phyloP scores from a whole-genome alignment of 2,329 filamentous ascomycete genomes.

The Sphaerostilbella broomeana region DNA sequence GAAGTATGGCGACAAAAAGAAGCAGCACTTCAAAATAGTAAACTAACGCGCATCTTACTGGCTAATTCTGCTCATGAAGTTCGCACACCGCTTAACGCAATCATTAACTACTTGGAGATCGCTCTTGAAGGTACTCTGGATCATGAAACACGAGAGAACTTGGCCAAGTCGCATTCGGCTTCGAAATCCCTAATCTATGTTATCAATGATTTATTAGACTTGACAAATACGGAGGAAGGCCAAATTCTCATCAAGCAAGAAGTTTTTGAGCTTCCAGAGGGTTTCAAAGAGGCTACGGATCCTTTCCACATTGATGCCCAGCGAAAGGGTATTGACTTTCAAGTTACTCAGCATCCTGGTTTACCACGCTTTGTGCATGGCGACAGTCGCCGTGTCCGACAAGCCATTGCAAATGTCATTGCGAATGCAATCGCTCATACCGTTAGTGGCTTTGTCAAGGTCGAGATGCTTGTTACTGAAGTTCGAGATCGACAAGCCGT shows the following conservation, averaged over 20 bases:
- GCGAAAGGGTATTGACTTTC: constrained; percentile 67
- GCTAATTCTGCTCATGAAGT: constrained; percentile 91
- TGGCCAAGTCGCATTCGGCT: constrained; percentile 78
- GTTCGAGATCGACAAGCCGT: constrained; percentile 48
- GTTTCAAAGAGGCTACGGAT: constrained; percentile 70
- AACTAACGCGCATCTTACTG: constrained; percentile 69
- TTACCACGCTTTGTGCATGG: constrained; percentile 68
- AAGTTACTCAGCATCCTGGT: constrained; percentile 59
- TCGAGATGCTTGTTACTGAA: constrained; percentile 62
- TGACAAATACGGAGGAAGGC: constrained; percentile 83
- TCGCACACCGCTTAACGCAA: constrained; percentile 82
- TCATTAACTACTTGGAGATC: constrained; percentile 92
- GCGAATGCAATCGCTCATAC: constrained; percentile 84
- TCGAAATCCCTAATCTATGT: constrained; percentile 91
- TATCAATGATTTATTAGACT: constrained; percentile 83
- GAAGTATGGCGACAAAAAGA: constrained; percentile 92
- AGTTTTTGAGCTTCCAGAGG: constrained; percentile 63
- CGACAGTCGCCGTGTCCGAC: constrained; percentile 72
- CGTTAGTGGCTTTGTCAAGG: constrained; percentile 54
- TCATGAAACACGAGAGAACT: constrained; percentile 74
- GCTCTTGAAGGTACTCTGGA: constrained; percentile 76
- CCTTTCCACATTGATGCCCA: constrained; percentile 67
- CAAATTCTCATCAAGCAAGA: constrained; percentile 74
- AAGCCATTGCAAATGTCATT: constrained; percentile 74
- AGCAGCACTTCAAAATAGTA: constrained; percentile 71